phyloP scores from a whole-genome alignment of 306 rosid genomes.

The Betula pendula region DNA sequence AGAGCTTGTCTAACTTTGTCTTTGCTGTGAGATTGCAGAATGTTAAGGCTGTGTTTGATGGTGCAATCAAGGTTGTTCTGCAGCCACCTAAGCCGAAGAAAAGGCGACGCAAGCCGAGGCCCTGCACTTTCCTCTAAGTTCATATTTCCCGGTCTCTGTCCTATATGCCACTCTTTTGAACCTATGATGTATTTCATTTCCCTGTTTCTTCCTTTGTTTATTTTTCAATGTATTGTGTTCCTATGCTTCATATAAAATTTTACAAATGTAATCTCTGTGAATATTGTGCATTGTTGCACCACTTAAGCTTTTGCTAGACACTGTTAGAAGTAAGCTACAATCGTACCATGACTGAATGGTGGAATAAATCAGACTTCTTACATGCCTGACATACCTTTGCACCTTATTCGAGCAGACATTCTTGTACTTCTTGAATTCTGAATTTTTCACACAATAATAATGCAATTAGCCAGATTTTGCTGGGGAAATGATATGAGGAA shows the following conservation, averaged over 20 bases:
- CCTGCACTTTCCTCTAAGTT: slow-evolving; percentile 40
- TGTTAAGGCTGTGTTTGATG: slow-evolving; percentile 67
- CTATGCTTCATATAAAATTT: neutral
- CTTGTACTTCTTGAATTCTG: no score
- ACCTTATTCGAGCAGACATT: no score
- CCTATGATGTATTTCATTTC: slow-evolving; percentile 2
- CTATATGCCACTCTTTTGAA: slow-evolving; percentile 11
- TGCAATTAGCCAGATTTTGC: no score
- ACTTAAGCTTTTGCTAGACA: neutral
- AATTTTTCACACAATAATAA: no score
- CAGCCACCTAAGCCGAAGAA: slow-evolving; percentile 56
- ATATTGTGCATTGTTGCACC: neutral
- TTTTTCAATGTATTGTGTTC: neutral
- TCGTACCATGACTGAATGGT: neutral
- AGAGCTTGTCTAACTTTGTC: neutral
- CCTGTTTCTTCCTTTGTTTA: slow-evolving; percentile 2
- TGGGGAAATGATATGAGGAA: no score
- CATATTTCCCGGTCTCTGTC: neutral
- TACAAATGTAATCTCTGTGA: slow-evolving; percentile 19
- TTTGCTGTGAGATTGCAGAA: slow-evolving; percentile 37
- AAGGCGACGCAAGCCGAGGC: slow-evolving; percentile 41
- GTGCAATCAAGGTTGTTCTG: slow-evolving; percentile 66
- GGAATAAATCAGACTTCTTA: neutral
- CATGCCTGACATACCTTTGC: no score
- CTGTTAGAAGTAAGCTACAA: neutral